Base-by-base conservation (phyloP, 176 grass and related monocot species). In the Echinochloa phyllopogon region DNA sequence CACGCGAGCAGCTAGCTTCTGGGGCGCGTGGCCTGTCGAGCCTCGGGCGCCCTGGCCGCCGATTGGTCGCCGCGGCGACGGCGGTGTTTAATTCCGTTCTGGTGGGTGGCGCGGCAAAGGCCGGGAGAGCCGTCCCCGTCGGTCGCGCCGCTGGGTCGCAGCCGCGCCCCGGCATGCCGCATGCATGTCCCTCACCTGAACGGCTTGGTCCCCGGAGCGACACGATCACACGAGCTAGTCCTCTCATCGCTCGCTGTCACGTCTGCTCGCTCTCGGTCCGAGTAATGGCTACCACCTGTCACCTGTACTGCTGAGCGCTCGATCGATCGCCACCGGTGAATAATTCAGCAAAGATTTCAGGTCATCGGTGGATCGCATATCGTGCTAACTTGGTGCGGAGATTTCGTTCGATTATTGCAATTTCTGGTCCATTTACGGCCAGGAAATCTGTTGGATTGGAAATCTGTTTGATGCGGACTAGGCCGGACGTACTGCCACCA, bases 81-180 rank as follows among this genome's bases (percentile, higher is more conserved):
- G 48, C 10, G 62, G 74, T 5, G 63, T 37, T 85, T 57, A 43
- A 70, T 43, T 25, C 13, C 8, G 23, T 41, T 45, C 37, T 55
- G 78, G 77, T 82, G 85, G 83, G 70, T 86, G 69, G 27, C 2
- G 45, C 44, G 6, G 83, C 83, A 69, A 7, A 77, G 64, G 41
- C 10, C 69, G 44, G 1, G 42, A 43, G 0, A 6, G 12, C 23
- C 36, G 49, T 81, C 78, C 37, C 6, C 66, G 1, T 69, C 86
- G 43, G 80, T 72, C 74, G 72, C 72, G 80, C 65, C 55, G 12
- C 48, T 75, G 76, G 82, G 24, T 18, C 10, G 67, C 86, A 72
- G 56, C 24, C 17, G 51, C 40, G n/a, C n/a, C n/a, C n/a, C n/a
- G n/a, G n/a, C n/a, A n/a, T n/a, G n/a, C 60, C 60, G 20, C 53